phyloP scores from a whole-genome alignment of 768 basidiomycete species.

The Leccinum subgranulosum region DNA sequence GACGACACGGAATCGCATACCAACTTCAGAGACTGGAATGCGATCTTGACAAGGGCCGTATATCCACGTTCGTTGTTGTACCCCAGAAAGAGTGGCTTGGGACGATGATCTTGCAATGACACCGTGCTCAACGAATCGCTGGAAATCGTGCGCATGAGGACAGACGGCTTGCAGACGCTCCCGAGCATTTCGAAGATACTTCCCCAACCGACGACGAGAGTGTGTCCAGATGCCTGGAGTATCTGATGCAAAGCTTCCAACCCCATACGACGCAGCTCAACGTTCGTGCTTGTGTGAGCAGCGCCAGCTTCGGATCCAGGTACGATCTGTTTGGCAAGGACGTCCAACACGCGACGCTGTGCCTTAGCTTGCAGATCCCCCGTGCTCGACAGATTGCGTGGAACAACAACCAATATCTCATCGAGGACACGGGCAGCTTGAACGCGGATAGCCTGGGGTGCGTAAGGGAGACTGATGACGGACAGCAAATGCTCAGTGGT shows the following conservation, averaged over 20 bases:
- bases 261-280: constrained; percentile 86
- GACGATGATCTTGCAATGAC: constrained; percentile 37
- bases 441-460: constrained; percentile 75
- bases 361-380: constrained; percentile 65
- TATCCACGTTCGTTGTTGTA: constrained; percentile 67
- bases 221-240: constrained; percentile 87
- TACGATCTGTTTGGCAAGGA: constrained; percentile 77
- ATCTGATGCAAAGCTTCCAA: constrained; percentile 88
- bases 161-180: constrained; percentile 72
- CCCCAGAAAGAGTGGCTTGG: constrained; percentile 50
- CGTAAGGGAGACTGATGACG: constrained; percentile 64
- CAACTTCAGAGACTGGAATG: constrained; percentile 89
- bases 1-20: constrained; percentile 91
- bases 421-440: constrained; percentile 89
- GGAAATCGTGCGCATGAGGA: constrained; percentile 35
- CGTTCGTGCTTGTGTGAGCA: constrained; percentile 44
- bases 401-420: constrained; percentile 76
- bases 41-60: constrained; percentile 79
- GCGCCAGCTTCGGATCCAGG: constrained; percentile 36
- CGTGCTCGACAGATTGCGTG: constrained; percentile 59
- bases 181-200: constrained; percentile 89
- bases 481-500: constrained; percentile 78
- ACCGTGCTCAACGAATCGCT: constrained; percentile 43
- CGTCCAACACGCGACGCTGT: constrained; percentile 82
- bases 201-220: constrained; percentile 90